Evolutionary conservation across 768 basidiomycete species (phyloP), one percentile per base, ranked within the genome.

Genomic region (Dictyophora rubrovolvata): DNA sequence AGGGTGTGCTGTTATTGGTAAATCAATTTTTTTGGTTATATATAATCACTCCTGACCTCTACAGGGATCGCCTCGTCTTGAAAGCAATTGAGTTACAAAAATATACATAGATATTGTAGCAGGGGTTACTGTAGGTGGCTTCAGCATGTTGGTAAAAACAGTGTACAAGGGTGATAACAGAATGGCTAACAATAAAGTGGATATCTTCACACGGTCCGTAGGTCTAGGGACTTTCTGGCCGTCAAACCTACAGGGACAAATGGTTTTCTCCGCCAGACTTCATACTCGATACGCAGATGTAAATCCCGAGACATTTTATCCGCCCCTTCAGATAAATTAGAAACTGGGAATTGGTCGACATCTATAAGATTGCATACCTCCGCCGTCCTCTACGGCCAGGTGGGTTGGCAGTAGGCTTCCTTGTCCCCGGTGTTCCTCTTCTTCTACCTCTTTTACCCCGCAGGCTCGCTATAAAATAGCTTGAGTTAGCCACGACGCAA

Each of bases 1-100:
- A n/a, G 89, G 90, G 12, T 92, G 90, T 66, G 89, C 89, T 64
- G 81, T 91, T 54, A 87, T 91, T 63, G 87, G 86, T 81, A 68
- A 58, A 69, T 42, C 35, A 16, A 18, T 16, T 12, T 22, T 7
- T 34, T 18, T 55, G n/a, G 54, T 55, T 36, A 23, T 46, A 47
- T 17, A n/a, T 23, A 18, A 18, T 46, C 37, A 23, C 21, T 48
- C 11, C 10, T 8, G 22, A 20, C 47, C 17, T 48, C n/a, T 6
- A 20, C 46, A 56, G 55, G 55, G 2, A 56, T 56, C 35, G 46
- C 55, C 8, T 34, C 50, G 50, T 12, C 4, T 3, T 12, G 21
- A 16, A 12, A 51, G 12, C 18, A 11, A 22, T 51, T 9, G 21
- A 21, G 21, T n/a, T 48, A 48, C 47, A 48, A 2, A 48, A 48